A percentile compares a stretch with the other conserved stretches of the same genome.
These are phyloP conservation scores for Meira miltonrushii DNA, from an alignment of 1,284 basidiomycete species.

Conservation along the genomic window DNA sequence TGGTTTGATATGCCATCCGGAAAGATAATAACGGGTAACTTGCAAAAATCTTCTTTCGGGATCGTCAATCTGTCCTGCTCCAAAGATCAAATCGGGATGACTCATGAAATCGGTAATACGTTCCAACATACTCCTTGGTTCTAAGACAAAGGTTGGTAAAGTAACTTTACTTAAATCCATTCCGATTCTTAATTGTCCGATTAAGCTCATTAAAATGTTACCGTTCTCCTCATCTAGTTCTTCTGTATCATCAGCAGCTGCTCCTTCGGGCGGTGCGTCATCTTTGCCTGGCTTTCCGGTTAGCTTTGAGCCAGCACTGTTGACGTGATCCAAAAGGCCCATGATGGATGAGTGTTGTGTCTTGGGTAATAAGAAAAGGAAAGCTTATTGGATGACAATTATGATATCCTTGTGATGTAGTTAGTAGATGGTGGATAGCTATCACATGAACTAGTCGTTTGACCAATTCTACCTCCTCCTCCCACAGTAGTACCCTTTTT, in stretches of 20 bases:
- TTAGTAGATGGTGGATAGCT: no score
- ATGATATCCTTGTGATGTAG: no score
- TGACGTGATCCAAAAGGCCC: slow-evolving; percentile 47
- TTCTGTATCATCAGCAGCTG: slow-evolving; percentile 49
- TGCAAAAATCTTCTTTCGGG: slow-evolving; percentile 86
- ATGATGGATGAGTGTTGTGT: slow-evolving; percentile 14
- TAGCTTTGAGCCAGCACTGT: slow-evolving; percentile 34
- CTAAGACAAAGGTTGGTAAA: slow-evolving; percentile 50
- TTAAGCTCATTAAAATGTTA: slow-evolving; percentile 58
- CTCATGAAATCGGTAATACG: slow-evolving; percentile 84
- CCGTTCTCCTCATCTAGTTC: slow-evolving; percentile 55
- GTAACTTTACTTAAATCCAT: slow-evolving; percentile 95
- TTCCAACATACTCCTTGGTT: slow-evolving; percentile 51
- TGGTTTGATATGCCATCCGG: slow-evolving; percentile 99
- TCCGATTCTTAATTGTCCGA: slow-evolving; percentile 79
- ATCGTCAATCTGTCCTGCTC: slow-evolving; percentile 70
- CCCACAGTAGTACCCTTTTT: no score
- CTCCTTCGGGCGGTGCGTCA: slow-evolving; percentile 45
- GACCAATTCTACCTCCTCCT: no score
- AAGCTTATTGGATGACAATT: no score
- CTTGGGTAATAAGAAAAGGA: no score
- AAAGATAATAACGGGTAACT: slow-evolving; percentile 88
- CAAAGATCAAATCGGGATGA: slow-evolving; percentile 94
- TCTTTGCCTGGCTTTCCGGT: slow-evolving; percentile 26
- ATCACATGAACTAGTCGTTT: no score